Conservation (phyloP, 2,329 filamentous ascomycete species). For the Epichloe gansuensis region DNA sequence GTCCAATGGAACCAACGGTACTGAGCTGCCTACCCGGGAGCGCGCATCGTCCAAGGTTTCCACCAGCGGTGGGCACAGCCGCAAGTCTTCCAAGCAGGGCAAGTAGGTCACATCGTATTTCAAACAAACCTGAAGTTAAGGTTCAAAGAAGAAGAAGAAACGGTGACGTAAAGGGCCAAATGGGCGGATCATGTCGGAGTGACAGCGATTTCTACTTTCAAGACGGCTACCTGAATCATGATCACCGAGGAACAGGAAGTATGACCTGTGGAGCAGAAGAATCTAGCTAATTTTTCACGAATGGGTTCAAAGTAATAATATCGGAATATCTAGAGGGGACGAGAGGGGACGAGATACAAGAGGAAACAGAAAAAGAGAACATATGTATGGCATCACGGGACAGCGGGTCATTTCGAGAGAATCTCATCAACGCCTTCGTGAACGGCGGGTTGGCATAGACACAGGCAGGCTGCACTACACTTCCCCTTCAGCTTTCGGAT, state of each 20-base stretch:
- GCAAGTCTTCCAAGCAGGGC: constrained; percentile 21
- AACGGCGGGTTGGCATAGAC: constrained; percentile 4
- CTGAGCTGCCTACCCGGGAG: constrained; percentile 25
- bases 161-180: background rate
- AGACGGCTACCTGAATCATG: background rate
- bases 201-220: background rate
- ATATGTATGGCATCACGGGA: background rate
- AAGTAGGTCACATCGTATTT: constrained; percentile 12
- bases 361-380: background rate
- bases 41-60: constrained; percentile 18
- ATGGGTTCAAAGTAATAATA: background rate
- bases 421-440: background rate
- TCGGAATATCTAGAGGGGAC: background rate
- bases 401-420: background rate
- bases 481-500: background rate
- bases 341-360: background rate
- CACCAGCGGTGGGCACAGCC: constrained; percentile 17
- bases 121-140: background rate
- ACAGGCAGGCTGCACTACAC: background rate
- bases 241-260: background rate
- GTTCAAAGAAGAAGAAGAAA: background rate
- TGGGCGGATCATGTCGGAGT: background rate
- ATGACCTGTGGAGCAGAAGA: background rate
- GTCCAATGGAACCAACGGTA: constrained; percentile 19
- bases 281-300: background rate